Conservation (phyloP, 305 asterid genomes). For the Euphrasia arctica region DNA sequence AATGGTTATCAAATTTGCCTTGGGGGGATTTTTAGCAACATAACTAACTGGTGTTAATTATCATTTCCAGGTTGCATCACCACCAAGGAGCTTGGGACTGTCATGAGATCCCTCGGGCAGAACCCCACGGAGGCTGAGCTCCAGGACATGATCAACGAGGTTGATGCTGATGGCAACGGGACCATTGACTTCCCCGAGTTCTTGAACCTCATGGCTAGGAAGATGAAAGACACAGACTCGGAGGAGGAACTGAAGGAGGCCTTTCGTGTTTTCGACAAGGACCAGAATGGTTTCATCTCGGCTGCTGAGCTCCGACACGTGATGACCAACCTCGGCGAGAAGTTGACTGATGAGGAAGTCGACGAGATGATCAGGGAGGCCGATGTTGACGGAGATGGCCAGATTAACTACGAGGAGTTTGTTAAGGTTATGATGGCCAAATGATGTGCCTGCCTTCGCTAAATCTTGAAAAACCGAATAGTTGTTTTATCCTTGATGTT, state of each 20-base stretch:
- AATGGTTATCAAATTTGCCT: too few relatives aligned
- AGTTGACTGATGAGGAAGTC: slow-evolving; percentile 69
- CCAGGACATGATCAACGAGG: slow-evolving; percentile 68
- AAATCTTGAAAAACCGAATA: slow-evolving; percentile 3
- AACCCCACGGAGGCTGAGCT: slow-evolving; percentile 69
- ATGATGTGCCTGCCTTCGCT: too few relatives aligned
- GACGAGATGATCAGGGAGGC: slow-evolving; percentile 74
- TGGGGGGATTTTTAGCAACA: too few relatives aligned
- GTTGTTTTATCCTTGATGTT: slow-evolving; percentile 16
- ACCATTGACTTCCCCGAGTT: slow-evolving; percentile 72
- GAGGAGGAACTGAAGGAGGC: slow-evolving; percentile 75
- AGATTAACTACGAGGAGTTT: slow-evolving; percentile 66
- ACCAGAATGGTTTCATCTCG: slow-evolving; percentile 64
- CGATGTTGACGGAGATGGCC: slow-evolving; percentile 68
- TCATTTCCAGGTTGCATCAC: slow-evolving; percentile 51
- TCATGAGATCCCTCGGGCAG: slow-evolving; percentile 70
- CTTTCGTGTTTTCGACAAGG: slow-evolving; percentile 69
- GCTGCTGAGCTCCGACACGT: slow-evolving; percentile 71
- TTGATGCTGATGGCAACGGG: slow-evolving; percentile 74
- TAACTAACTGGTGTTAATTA: too few relatives aligned
- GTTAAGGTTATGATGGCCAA: slow-evolving; percentile 65
- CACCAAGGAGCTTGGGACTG: slow-evolving; percentile 69
- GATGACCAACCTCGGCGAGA: slow-evolving; percentile 73
- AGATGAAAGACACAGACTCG: slow-evolving; percentile 66
- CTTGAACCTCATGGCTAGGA: slow-evolving; percentile 62